Evolutionary conservation across 2,329 filamentous ascomycete species (phyloP).

Genomic region (Xylariales sp.): DNA sequence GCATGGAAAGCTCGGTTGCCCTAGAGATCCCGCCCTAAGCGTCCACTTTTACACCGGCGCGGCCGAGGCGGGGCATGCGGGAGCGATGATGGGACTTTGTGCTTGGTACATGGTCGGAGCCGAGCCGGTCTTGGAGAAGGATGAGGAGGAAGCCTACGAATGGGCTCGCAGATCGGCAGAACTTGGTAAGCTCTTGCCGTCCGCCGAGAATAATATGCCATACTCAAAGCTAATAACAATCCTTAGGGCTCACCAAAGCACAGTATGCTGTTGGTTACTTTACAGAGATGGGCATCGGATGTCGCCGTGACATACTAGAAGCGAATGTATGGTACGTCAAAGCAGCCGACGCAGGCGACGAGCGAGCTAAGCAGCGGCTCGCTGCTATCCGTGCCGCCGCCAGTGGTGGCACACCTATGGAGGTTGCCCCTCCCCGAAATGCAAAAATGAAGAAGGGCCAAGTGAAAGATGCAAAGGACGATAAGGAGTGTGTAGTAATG

Average conservation of each 20-base stretch:
- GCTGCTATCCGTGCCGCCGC: slow-evolving; percentile 83
- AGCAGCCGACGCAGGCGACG: slow-evolving; percentile 87
- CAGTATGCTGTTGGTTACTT: slow-evolving; percentile 96
- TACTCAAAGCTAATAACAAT: no score
- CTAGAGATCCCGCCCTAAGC: slow-evolving; percentile 84
- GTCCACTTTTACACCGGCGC: slow-evolving; percentile 97
- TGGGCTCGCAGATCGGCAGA: slow-evolving; percentile 89
- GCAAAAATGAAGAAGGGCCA: slow-evolving; percentile 46
- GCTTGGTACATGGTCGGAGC: slow-evolving; percentile 98
- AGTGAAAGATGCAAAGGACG: slow-evolving; percentile 34
- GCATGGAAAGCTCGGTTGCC: slow-evolving; percentile 82
- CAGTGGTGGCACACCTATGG: slow-evolving; percentile 50
- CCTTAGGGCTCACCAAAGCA: slow-evolving; percentile 63
- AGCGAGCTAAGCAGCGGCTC: slow-evolving; percentile 81
- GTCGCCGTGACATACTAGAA: slow-evolving; percentile 87
- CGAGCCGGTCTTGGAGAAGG: slow-evolving; percentile 85
- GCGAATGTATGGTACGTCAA: slow-evolving; percentile 98
- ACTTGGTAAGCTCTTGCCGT: slow-evolving; percentile 62
- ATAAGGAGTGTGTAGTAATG: slow-evolving; percentile 58
- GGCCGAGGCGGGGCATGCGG: slow-evolving; percentile 75
- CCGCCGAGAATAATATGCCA: no score
- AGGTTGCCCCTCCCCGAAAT: slow-evolving; percentile 46
- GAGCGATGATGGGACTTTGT: slow-evolving; percentile 96
- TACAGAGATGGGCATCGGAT: slow-evolving; percentile 97
- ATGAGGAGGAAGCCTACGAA: slow-evolving; percentile 93